Base-by-base conservation (phyloP, 2,329 filamentous ascomycete species). In the Aspergillus melleus region DNA sequence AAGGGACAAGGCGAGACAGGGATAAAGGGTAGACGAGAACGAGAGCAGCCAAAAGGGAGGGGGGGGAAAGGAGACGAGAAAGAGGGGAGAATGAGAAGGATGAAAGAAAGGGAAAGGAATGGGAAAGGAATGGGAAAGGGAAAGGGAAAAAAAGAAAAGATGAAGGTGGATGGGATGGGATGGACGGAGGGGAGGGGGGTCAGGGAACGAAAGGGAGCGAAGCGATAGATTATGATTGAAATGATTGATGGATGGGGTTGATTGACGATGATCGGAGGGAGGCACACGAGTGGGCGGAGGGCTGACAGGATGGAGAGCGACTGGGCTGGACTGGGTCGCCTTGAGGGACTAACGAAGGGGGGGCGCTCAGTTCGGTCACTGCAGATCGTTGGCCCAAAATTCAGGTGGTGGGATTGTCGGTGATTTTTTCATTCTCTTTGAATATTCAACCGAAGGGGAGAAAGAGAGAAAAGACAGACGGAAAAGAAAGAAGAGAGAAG, bases 1-100 rank as follows among this genome's bases (percentile, higher is more conserved):
- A 57, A 47, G 19, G 26, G 39, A 36, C 24, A 54, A 53, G 52
- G 36, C 47, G 39, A 19, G 29, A 24, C n/a, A 60, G 52, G 36
- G 36, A 42, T 42, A 6, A 14, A 42, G 14, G 36, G 36, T 16
- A 42, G 14, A 42, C 16, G 36, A n/a, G 36, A 42, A 49, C 46
- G 42, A 59, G 52, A 54, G 54, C 2, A 29, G 8, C 26, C 26
- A 29, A 56, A 55, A 44, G 46, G 19, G 52, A 58, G 42, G 8
- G 53, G 29, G 29, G 51, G 44, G 55, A 57, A 22, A 54, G 54
- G 47, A 57, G 61, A 61, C 53, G 57, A 53, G 46, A 54, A 57
- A 32, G 56, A 54, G 51, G 42, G 46, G 22, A 52, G 60, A 29
- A 56, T 53, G 56, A 42, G 36, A 42, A 42, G 36, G 16, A n/a